phyloP scores from a whole-genome alignment of 2,329 filamentous ascomycete species.

The Sporothrix variecibatus region DNA sequence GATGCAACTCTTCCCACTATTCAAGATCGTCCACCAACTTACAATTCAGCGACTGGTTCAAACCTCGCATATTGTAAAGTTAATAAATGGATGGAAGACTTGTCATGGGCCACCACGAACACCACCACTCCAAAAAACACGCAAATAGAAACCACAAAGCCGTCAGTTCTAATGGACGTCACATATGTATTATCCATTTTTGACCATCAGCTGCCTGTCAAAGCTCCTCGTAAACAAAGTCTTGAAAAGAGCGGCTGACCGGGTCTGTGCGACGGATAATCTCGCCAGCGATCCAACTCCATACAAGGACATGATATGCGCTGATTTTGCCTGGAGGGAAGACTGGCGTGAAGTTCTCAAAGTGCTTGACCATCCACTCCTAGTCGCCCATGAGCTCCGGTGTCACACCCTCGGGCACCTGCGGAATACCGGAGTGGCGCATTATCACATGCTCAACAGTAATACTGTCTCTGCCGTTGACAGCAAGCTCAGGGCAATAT shows the following conservation, averaged over 20 bases:
- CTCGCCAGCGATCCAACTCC: not conserved
- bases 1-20: too few relatives aligned
- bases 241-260: not conserved
- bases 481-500: not conserved
- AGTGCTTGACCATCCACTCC: not conserved
- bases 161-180: slow-evolving; percentile 20
- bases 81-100: too few relatives aligned
- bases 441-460: not conserved
- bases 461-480: not conserved
- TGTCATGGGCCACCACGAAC: too few relatives aligned
- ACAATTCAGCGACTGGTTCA: too few relatives aligned
- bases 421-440: not conserved
- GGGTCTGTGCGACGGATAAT: not conserved
- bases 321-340: not conserved
- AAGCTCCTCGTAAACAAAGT: slow-evolving; percentile 31
- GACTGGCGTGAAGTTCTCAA: not conserved
- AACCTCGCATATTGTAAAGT: too few relatives aligned
- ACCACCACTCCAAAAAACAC: too few relatives aligned
- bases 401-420: not conserved
- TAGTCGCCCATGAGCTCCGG: not conserved
- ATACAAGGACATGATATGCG: not conserved
- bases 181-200: slow-evolving; percentile 47
- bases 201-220: slow-evolving; percentile 42
- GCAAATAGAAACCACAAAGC: not conserved
- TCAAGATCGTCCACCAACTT: too few relatives aligned